Evolutionary conservation across 306 rosid genomes (phyloP).

Genomic region (Hippophae rhamnoides): DNA sequence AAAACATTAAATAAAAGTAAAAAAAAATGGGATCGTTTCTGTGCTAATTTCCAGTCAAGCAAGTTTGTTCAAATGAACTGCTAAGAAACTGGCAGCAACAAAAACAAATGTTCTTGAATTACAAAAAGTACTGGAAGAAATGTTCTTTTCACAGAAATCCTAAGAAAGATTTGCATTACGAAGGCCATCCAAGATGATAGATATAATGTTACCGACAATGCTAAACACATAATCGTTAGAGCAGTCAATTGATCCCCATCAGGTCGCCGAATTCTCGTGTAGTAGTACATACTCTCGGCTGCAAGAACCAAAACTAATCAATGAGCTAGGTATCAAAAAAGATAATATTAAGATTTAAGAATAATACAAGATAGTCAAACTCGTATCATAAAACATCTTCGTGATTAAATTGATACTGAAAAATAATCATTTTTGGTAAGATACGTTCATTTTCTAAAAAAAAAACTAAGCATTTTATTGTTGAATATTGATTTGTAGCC

Average conservation of each 20-base stretch:
- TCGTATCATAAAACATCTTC: not conserved
- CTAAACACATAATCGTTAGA: not conserved
- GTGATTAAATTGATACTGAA: no score
- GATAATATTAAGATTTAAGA: not conserved
- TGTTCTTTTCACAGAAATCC: not conserved
- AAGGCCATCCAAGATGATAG: constrained; percentile 3
- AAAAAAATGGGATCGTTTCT: no score
- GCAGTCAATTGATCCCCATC: constrained; percentile 11
- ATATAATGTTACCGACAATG: not conserved
- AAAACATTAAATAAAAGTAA: no score
- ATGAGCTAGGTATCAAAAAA: not conserved
- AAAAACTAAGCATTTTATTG: constrained; percentile 4
- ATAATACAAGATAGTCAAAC: not conserved
- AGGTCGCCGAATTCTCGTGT: constrained; percentile 68
- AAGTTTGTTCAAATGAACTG: not conserved
- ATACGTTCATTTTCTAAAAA: not conserved
- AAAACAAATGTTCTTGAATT: not conserved
- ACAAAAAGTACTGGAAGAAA: not conserved
- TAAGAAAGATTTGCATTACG: not conserved
- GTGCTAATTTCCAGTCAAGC: no score
- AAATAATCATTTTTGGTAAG: no score
- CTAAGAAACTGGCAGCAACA: not conserved
- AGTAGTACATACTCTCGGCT: constrained; percentile 94
- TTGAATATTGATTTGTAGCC: constrained; percentile 20
- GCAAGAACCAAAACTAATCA: constrained; percentile 23